A percentile compares a stretch with the other conserved stretches of the same genome.
phyloP scores from a whole-genome alignment of 352 stramenopile species.

The Phytopythium ostracodes region DNA sequence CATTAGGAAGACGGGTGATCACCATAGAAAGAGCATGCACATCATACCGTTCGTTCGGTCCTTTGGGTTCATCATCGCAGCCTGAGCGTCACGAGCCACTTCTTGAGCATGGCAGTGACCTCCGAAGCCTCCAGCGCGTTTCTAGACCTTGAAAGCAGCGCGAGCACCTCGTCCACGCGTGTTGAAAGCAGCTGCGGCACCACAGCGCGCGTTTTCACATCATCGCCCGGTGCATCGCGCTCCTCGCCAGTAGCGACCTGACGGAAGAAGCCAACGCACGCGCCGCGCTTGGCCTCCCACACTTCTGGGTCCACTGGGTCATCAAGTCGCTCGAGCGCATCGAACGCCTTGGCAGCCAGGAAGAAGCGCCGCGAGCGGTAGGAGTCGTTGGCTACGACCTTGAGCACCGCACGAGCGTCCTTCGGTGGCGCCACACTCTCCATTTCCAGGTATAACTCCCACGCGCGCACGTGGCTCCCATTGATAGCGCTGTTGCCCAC shows the following conservation, averaged over 20 bases:
- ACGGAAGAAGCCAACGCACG: slow-evolving; percentile 60
- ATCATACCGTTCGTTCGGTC: no score
- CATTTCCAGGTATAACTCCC: slow-evolving; percentile 65
- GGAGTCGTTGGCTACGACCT: slow-evolving; percentile 67
- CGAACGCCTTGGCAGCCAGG: slow-evolving; percentile 65
- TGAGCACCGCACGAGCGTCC: slow-evolving; percentile 47
- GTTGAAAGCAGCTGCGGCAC: slow-evolving; percentile 12
- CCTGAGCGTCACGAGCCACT: slow-evolving; percentile 24
- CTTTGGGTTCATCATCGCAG: no score
- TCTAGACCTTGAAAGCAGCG: slow-evolving; percentile 47
- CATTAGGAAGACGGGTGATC: background rate
- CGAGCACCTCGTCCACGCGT: slow-evolving; percentile 41
- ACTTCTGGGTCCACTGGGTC: slow-evolving; percentile 49
- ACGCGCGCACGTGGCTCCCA: slow-evolving; percentile 30
- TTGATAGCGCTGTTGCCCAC: slow-evolving; percentile 9
- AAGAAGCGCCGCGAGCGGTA: slow-evolving; percentile 59
- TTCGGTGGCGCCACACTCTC: slow-evolving; percentile 28
- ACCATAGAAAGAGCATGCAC: background rate
- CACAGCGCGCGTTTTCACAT: background rate
- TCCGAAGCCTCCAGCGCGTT: slow-evolving; percentile 48
- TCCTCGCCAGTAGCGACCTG: slow-evolving; percentile 40
- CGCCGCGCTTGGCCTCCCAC: slow-evolving; percentile 73
- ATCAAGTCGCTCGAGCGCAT: slow-evolving; percentile 69
- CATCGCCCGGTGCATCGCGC: slow-evolving; percentile 1
- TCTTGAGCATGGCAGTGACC: slow-evolving; percentile 34